Percentiles rank a stretch among this genome's conserved stretches.
Evolutionary conservation across 495 filamentous ascomycete species (phyloP).

Genomic region (Talaromyces proteolyticus): DNA sequence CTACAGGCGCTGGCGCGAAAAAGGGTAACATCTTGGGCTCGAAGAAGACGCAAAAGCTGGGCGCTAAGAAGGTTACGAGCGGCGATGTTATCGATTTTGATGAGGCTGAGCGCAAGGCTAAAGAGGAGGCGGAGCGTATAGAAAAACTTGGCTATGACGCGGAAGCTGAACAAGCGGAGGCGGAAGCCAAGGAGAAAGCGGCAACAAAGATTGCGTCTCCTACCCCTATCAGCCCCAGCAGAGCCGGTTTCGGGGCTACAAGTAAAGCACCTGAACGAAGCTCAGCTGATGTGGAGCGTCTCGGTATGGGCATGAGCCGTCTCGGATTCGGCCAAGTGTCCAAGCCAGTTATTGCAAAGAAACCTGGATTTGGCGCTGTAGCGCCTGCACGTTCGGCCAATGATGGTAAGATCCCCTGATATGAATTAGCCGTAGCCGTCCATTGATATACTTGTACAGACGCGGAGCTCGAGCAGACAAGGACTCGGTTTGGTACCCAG

Average conservation of each 20-base stretch:
- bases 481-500: conserved; percentile 66
- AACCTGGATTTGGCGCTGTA: conserved; percentile 83
- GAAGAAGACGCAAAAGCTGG: conserved; percentile 83
- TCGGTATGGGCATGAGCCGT: conserved; percentile 84
- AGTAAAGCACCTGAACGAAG: conserved; percentile 45
- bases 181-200: conserved; percentile 45
- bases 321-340: conserved; percentile 86
- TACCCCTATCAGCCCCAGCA: conserved; percentile 64
- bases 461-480: conserved; percentile 27
- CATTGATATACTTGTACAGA: conserved; percentile 10
- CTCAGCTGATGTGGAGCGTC: conserved; percentile 75
- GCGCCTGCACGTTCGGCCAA: conserved; percentile 55
- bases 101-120: conserved; percentile 92
- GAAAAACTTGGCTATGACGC: conserved; percentile 98
- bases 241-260: conserved; percentile 53
- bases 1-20: conserved; percentile 51
- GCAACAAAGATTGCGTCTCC: conserved; percentile 52
- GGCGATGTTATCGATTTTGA: conserved; percentile 88
- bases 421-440: background rate
- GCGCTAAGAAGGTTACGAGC: conserved; percentile 79
- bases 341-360: conserved; percentile 63
- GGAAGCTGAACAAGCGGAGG: conserved; percentile 69
- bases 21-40: conserved; percentile 82
- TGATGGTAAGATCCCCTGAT: conserved; percentile 53
- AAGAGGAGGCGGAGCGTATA: conserved; percentile 94